These are phyloP conservation scores for Tetrahymena thermophila DNA, from an alignment of 73 alveolate genomes.

Conservation along the genomic window DNA sequence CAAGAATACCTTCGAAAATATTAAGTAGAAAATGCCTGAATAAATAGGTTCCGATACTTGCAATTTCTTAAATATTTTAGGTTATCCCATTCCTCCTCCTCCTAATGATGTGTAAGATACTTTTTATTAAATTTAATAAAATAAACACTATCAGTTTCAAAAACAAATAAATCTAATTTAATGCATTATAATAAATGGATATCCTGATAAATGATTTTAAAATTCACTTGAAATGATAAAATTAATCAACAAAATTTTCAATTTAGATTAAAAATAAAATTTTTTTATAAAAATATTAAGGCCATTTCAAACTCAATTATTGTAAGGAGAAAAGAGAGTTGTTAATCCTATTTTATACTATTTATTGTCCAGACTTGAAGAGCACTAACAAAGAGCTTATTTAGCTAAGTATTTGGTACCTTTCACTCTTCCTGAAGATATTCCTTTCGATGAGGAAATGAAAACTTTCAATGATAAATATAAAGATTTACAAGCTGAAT, in stretches of 20 bases:
- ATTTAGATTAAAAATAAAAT: constrained; percentile 33
- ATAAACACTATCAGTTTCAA: background rate
- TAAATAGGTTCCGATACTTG: constrained; percentile 63
- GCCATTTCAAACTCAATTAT: constrained; percentile 6
- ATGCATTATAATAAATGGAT: background rate
- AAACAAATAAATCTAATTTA: background rate
- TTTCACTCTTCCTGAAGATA: constrained; percentile 77
- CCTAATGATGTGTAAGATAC: constrained; percentile 10
- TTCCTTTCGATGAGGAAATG: constrained; percentile 81
- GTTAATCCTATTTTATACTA: constrained; percentile 75
- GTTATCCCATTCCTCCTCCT: constrained; percentile 68
- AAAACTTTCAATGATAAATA: constrained; percentile 61
- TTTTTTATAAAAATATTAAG: background rate
- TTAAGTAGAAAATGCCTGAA: constrained; percentile 66
- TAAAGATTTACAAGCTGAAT: constrained; percentile 85
- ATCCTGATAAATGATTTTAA: background rate
- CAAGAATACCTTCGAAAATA: constrained; percentile 52
- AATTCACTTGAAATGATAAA: background rate
- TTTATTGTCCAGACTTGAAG: constrained; percentile 69
- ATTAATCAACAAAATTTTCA: no score
- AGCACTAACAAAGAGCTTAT: constrained; percentile 79
- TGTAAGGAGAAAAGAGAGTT: constrained; percentile 83
- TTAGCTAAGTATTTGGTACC: constrained; percentile 82
- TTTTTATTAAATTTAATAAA: background rate
- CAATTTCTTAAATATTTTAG: constrained; percentile 73